Percentiles rank a stretch among this genome's conserved stretches.
These are phyloP conservation scores for Phytophthora kernoviae DNA, from an alignment of 352 stramenopile species.

Conservation along the genomic window DNA sequence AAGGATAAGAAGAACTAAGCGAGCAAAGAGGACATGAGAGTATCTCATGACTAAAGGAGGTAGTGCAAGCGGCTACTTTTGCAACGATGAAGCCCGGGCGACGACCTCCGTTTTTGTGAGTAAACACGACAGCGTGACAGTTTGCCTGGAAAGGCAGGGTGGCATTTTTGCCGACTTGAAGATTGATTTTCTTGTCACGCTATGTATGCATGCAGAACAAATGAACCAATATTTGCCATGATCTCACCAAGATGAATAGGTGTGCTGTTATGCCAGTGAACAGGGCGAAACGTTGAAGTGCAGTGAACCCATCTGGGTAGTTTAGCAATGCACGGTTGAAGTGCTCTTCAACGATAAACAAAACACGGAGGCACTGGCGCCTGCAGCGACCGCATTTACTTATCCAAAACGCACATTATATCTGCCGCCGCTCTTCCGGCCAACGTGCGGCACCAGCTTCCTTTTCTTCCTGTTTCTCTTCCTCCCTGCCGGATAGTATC, in stretches of 20 bases:
- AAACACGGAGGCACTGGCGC: not conserved
- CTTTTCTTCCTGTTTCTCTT: slow-evolving; percentile 23
- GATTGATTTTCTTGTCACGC: slow-evolving; percentile 24
- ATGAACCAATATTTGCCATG: not conserved
- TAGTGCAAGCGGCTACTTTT: slow-evolving; percentile 9
- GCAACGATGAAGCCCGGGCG: slow-evolving; percentile 6
- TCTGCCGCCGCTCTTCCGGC: slow-evolving; percentile 27
- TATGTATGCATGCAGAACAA: not conserved
- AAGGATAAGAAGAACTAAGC: slow-evolving; percentile 61
- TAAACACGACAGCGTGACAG: slow-evolving; percentile 21
- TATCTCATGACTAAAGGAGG: slow-evolving; percentile 9
- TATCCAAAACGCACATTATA: slow-evolving; percentile 46
- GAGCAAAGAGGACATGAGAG: slow-evolving; percentile 2
- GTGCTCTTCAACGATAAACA: not conserved
- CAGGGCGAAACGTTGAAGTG: not conserved
- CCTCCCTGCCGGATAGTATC: slow-evolving; percentile 18
- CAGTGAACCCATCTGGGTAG: not conserved
- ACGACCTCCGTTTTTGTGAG: slow-evolving; percentile 20
- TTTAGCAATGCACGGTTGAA: not conserved
- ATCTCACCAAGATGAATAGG: not conserved
- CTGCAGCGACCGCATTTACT: slow-evolving; percentile 19
- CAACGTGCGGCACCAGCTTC: slow-evolving; percentile 16
- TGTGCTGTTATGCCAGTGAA: not conserved
- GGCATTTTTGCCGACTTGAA: slow-evolving; percentile 22
- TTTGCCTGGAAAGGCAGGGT: slow-evolving; percentile 20